Conservation (phyloP, 2,329 filamentous ascomycete species). For the Penicillium capsulatum region DNA sequence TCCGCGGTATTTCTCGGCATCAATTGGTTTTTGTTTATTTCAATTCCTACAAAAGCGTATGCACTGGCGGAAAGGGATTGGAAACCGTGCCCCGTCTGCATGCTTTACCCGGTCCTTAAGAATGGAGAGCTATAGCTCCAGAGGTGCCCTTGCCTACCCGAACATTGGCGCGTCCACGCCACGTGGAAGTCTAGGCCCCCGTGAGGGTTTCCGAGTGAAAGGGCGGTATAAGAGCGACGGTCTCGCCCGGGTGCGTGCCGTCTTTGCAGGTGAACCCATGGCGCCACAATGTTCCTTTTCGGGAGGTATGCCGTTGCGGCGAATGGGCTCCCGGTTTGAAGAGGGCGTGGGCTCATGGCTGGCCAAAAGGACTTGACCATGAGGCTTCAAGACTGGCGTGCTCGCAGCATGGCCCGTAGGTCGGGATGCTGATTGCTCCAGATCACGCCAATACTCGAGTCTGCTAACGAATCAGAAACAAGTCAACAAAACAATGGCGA, state of each 20-base stretch:
- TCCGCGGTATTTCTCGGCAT: no score
- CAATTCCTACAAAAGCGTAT: no score
- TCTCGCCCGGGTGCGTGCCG: conserved; percentile 5
- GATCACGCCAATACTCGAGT: conserved; percentile 32
- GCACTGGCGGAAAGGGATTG: no score
- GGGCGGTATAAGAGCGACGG: conserved; percentile 12
- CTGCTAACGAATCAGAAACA: conserved; percentile 25
- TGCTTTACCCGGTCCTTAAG: no score
- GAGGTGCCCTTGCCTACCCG: not conserved
- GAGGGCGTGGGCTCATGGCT: no score
- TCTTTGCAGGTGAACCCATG: conserved; percentile 9
- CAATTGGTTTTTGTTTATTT: no score
- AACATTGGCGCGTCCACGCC: conserved; percentile 6
- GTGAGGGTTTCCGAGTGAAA: conserved; percentile 15
- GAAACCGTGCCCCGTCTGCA: no score
- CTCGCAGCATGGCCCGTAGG: no score
- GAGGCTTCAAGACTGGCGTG: no score
- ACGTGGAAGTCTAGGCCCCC: conserved; percentile 16
- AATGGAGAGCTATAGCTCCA: conserved; percentile 4
- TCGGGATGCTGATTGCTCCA: not conserved
- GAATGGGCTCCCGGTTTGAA: conserved; percentile 2
- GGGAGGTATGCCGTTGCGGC: conserved; percentile 9
- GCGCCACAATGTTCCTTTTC: not conserved
- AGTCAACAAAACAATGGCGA: conserved; percentile 10
- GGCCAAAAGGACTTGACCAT: no score